Evolutionary conservation across 306 rosid genomes (phyloP).

Genomic region (Arachis hypogaea): DNA sequence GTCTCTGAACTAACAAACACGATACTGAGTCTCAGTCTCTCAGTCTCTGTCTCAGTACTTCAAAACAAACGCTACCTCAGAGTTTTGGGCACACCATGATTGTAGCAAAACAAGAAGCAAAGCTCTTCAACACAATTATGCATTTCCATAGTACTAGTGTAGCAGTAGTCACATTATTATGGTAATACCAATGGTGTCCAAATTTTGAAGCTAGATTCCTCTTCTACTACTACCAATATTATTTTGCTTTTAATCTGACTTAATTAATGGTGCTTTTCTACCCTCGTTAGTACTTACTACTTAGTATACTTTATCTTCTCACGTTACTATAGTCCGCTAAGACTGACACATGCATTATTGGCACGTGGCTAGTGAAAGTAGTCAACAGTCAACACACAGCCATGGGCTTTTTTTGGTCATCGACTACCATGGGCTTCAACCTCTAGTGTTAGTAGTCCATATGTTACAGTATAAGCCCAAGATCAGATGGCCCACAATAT

Average conservation of each 20-base stretch:
- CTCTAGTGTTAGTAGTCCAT: too few relatives aligned
- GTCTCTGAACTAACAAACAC: too few relatives aligned
- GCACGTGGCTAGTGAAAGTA: background rate
- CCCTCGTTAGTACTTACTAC: slow-evolving; percentile 1
- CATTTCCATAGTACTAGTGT: too few relatives aligned
- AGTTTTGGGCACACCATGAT: slow-evolving; percentile 6
- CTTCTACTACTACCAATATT: slow-evolving; percentile 46
- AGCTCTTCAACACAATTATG: too few relatives aligned
- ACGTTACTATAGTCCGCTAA: slow-evolving; percentile 53
- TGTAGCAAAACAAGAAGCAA: slow-evolving; percentile 15
- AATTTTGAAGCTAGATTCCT: slow-evolving; percentile 73
- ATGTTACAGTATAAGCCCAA: background rate
- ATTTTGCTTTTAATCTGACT: background rate
- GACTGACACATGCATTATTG: background rate
- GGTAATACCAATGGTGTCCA: slow-evolving; percentile 49
- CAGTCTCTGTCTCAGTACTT: too few relatives aligned
- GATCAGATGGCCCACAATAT: background rate
- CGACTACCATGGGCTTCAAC: background rate
- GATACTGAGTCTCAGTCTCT: too few relatives aligned
- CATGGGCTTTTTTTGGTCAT: background rate
- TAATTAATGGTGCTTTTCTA: slow-evolving; percentile 52
- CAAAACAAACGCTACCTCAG: background rate
- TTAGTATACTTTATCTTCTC: slow-evolving; percentile 44
- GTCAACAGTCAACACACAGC: too few relatives aligned
- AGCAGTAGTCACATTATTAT: too few relatives aligned